Base-by-base conservation (phyloP, 495 filamentous ascomycete genomes). In the Penicillium pancosmium region DNA sequence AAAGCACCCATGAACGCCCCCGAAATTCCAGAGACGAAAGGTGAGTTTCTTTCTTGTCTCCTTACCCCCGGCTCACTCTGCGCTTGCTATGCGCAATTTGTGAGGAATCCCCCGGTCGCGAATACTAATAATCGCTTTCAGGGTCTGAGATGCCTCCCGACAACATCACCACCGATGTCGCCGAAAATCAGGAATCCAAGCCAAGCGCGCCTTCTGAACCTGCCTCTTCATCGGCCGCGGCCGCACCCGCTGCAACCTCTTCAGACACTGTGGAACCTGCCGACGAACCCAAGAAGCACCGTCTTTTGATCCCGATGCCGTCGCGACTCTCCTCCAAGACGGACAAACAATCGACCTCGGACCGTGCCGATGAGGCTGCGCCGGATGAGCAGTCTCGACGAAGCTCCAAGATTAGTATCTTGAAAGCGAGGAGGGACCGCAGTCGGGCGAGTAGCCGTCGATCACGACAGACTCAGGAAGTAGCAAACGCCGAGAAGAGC, bases 361-460 rank as follows among this genome's bases (percentile, higher is more conserved):
- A 84, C 49, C 79, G 87, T 62, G 87, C 83, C 61, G 88, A 89
- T 50, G 84, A 84, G 49, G 85, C 84, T 38, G 81, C 80, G 35
- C 84, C 80, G 59, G 86, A 90, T 65, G 81, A 73, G 81, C 86
- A 68, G 77, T 81, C 66, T 76, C 83, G 66, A 77, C 80, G 79
- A 76, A 82, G 72, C 80, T 85, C 91, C 50, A 90, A 85, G 72
- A 80, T 84, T 59, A 92, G 88, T 73, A 84, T 91, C 58, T 78
- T 87, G 34, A 86, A 82, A 55, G 79, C 81, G 64, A 80, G 84
- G 64, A 82, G 87, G 60, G 88, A 89, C 73, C 84, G 86, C 50
- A 93, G 87, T 73, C 82, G 85, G 54, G 78, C 79, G 35, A 88
- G 84, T 59, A 90, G 84, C 70, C 80, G 84, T 64, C 73, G 77